Base-by-base conservation (phyloP, 352 stramenopile species). In the Pythium inflatum region DNA sequence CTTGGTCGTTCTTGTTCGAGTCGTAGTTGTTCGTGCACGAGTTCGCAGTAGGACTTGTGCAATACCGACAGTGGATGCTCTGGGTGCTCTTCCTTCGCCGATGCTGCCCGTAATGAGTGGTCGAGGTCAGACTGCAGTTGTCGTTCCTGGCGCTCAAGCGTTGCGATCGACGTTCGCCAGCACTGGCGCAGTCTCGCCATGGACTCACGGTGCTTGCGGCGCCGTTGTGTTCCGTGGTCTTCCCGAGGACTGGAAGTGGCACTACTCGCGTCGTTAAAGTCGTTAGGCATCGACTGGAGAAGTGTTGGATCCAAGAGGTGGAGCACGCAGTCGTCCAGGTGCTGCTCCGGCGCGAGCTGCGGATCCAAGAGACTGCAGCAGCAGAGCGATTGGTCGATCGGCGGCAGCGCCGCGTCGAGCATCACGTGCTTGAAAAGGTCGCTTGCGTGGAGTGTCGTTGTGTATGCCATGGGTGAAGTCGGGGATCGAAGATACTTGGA, bases 21-120 rank as follows among this genome's bases (percentile, higher is more conserved):
- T 9, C 43, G 18, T 3, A 57, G n/a, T 30, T 65, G 58, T n/a
- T 56, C 58, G 2, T 24, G 16, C n/a, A 65, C 58, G 18, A 65
- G 31, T 1, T 65, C 28, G 28, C 34, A 41, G 14, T 41, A 41
- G 34, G 34, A 8, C 34, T 41, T 8, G 34, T 41, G 34, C 34
- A 41, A 14, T 14, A 14, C 34, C 34, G n/a, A n/a, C n/a, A n/a
- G n/a, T n/a, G n/a, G n/a, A n/a, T 41, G 34, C 34, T 41, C 14
- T 41, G 8, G 34, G 34, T 41, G 8, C 34, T 14, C 34, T 14
- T 8, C 34, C 14, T 41, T 14, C 14, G 34, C 8, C 14, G 34
- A 41, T 41, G 34, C 8, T 14, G 14, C 34, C 14, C 14, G 34
- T 14, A 14, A 41, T 41, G 34, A 41, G 34, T 14, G 34, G 8